Conservation (phyloP, 441 rosid genomes). For the Pelargonium australe region DNA sequence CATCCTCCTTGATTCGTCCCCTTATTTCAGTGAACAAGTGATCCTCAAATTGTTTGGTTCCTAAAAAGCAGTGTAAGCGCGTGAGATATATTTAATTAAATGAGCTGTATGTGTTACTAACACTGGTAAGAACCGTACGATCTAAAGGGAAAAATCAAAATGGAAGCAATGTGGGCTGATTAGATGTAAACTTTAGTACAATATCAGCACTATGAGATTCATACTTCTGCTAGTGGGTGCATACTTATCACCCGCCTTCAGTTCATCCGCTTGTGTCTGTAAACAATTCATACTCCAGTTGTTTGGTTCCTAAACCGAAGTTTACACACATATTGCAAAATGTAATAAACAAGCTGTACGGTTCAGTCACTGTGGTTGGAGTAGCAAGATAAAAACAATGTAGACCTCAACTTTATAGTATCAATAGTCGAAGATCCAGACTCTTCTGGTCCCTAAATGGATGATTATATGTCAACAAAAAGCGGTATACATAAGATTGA, state of each 20-base stretch:
- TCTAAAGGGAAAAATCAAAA: neutral
- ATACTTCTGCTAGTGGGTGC: conserved; percentile 15
- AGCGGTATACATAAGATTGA: neutral
- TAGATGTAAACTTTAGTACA: neutral
- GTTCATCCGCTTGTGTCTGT: conserved; percentile 60
- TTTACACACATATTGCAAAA: neutral
- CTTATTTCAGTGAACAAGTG: conserved; percentile 60
- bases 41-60: conserved; percentile 57
- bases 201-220: neutral
- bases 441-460: no score
- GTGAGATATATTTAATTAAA: neutral
- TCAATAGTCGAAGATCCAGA: no score
- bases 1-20: conserved; percentile 85
- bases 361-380: neutral
- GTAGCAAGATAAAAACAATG: no score
- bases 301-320: conserved; percentile 46
- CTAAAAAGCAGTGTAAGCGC: conserved; percentile 24
- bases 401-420: no score
- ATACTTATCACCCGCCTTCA: conserved; percentile 79
- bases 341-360: neutral
- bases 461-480: neutral
- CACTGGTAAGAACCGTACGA: neutral
- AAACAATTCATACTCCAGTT: conserved; percentile 55
- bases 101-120: neutral
- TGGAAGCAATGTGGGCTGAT: neutral